A percentile compares a stretch with the other conserved stretches of the same genome.
Conservation (phyloP, 116 monocot species). For the Dioscorea cayenensis region DNA sequence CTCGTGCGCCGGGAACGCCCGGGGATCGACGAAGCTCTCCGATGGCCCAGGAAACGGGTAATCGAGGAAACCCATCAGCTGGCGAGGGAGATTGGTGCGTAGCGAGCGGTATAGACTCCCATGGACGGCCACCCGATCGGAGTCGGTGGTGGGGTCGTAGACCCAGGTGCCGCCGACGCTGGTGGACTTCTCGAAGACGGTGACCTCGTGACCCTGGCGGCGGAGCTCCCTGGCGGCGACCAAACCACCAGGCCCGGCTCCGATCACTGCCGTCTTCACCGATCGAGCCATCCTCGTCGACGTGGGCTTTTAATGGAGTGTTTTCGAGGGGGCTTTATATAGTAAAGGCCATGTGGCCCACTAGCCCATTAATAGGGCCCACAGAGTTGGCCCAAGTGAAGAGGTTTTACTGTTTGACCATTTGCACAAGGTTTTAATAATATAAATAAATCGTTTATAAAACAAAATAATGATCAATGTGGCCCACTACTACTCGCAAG, state of each 20-base stretch:
- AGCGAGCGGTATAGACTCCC: slow-evolving; percentile 34
- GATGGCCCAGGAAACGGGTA: slow-evolving; percentile 11
- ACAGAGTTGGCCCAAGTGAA: too few relatives aligned
- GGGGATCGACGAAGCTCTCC: slow-evolving; percentile 5
- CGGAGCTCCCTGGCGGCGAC: slow-evolving; percentile 20
- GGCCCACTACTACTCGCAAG: too few relatives aligned
- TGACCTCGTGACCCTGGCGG: slow-evolving; percentile 19
- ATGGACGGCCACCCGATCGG: slow-evolving; percentile 24
- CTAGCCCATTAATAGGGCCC: too few relatives aligned
- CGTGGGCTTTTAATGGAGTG: too few relatives aligned
- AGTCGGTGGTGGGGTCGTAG: slow-evolving; percentile 20
- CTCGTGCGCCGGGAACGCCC: slow-evolving; percentile 31
- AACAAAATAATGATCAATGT: too few relatives aligned
- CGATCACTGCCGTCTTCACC: slow-evolving; percentile 25
- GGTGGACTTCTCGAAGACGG: slow-evolving; percentile 24
- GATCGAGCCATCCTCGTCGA: too few relatives aligned
- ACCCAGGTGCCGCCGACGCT: slow-evolving; percentile 27
- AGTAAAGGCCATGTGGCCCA: too few relatives aligned
- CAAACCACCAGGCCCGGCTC: slow-evolving; percentile 26
- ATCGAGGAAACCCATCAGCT: slow-evolving; percentile 27
- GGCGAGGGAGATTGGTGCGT: slow-evolving; percentile 31
- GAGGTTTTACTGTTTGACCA: too few relatives aligned
- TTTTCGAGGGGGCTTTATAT: too few relatives aligned
- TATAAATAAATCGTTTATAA: too few relatives aligned
- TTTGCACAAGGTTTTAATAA: too few relatives aligned